Evolutionary conservation across 495 filamentous ascomycete species (phyloP).

Genomic region (Penicillium parvum): DNA sequence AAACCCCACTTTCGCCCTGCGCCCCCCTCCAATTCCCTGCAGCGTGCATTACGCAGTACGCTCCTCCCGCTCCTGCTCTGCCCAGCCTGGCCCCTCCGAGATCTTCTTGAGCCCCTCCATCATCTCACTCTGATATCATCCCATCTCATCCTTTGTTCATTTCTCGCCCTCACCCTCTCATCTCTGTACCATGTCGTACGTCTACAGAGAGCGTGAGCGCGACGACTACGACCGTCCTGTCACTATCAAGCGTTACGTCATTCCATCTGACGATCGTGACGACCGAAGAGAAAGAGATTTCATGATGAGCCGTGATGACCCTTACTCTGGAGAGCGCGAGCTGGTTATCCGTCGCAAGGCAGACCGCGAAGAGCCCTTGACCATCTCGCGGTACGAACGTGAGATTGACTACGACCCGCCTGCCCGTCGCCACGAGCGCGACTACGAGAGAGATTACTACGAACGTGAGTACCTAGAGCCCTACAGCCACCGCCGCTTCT

Average conservation of each 20-base stretch:
- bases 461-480: constrained; percentile 46
- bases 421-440: constrained; percentile 28
- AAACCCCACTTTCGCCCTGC: constrained; percentile 11
- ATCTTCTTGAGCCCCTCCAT: constrained; percentile 6
- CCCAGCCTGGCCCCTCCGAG: not conserved
- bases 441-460: constrained; percentile 54
- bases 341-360: constrained; percentile 47
- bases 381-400: constrained; percentile 40
- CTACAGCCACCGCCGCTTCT: constrained; percentile 57
- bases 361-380: constrained; percentile 40
- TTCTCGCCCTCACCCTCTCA: constrained; percentile 3
- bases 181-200: constrained; percentile 39
- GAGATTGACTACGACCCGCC: constrained; percentile 40
- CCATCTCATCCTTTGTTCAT: constrained; percentile 4
- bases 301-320: constrained; percentile 36
- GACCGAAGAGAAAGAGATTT: constrained; percentile 43
- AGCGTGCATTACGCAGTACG: too few relatives aligned
- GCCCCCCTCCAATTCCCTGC: constrained; percentile 23
- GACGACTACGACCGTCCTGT: constrained; percentile 45
- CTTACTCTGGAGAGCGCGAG: constrained; percentile 38
- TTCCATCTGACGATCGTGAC: constrained; percentile 37
- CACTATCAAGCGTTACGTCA: constrained; percentile 49
- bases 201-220: constrained; percentile 40
- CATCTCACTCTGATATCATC: too few relatives aligned
- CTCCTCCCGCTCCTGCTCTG: not conserved